Percentiles rank a stretch among this genome's conserved stretches.
Evolutionary conservation across 495 filamentous ascomycete species (phyloP).

Genomic region (Daldinia bambusicola): DNA sequence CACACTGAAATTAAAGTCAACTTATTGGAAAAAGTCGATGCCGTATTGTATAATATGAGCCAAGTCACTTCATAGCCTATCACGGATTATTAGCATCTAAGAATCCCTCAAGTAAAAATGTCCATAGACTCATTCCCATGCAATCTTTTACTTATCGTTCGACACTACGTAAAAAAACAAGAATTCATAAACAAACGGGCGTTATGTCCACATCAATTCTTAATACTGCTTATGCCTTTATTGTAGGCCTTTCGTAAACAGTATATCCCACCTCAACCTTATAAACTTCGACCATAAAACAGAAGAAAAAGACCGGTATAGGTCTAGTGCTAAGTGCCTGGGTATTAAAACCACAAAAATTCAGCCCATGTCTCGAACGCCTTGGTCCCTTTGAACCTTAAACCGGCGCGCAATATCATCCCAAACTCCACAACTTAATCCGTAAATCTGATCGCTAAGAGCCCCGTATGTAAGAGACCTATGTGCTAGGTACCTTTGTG

Average conservation of each 20-base stretch:
- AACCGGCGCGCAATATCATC: conserved; percentile 35
- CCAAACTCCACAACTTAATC: conserved; percentile 37
- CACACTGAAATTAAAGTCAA: not conserved
- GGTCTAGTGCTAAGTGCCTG: conserved; percentile 32
- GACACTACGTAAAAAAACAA: conserved; percentile 22
- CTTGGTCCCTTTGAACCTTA: conserved; percentile 35
- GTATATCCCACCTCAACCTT: conserved; percentile 8
- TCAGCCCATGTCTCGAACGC: conserved; percentile 42
- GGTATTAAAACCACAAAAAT: conserved; percentile 40
- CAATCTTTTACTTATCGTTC: conserved; percentile 21
- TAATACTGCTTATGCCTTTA: conserved; percentile 15
- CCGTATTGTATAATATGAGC: not conserved
- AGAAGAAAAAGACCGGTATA: conserved; percentile 41
- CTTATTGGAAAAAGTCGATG: not conserved
- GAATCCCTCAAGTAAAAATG: conserved; percentile 8
- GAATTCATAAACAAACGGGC: conserved; percentile 24
- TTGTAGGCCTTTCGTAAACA: conserved; percentile 29
- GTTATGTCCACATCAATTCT: conserved; percentile 30
- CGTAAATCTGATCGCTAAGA: conserved; percentile 38
- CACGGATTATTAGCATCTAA: not conserved
- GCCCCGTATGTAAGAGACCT: conserved; percentile 30
- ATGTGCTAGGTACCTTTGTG: conserved; percentile 32
- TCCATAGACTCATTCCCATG: conserved; percentile 16
- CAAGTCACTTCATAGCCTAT: not conserved
- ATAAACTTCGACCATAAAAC: conserved; percentile 22